Evolutionary conservation across 768 basidiomycete species (phyloP), one percentile per base, ranked within the genome.

Genomic region (Rhizopogon vulgaris): DNA sequence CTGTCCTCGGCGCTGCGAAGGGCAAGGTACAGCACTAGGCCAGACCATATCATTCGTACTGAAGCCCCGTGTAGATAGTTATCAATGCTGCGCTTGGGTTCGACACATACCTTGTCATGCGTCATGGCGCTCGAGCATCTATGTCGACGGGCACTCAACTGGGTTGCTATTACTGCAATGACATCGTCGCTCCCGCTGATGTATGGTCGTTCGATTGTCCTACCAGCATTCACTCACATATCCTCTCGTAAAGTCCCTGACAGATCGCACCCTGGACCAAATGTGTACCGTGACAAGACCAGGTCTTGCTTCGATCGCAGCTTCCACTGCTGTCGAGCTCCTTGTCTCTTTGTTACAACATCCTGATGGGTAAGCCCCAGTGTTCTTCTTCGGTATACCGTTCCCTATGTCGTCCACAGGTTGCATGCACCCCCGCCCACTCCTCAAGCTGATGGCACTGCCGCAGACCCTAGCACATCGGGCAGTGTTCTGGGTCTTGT

Each of bases 251-350:
- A 41, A 78, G 84, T 82, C 81, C 2, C 68, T 88, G 39, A 87
- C 89, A 0, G 95, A 98, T 65, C 79, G 94, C 38, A 95, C 94
- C 3, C 79, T 98, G 12, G 96, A 98, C 66, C 95, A 98, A 66
- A 97, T 97, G 95, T 99, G 96, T 65, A 98, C 96, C 1, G 96
- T 99, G 28, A 97, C 95, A 0, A 76, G 96, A 18, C 96, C 96
- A 0, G 95, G 95, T 0, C 77, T 98, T 2, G 96, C 95, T 0
- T 83, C 92, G 0, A 92, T 97, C 48, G 96, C 96, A 0, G 82
- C 89, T 1, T 86, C 94, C 0, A 89, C 87, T 0, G 94, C 93
- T 0, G 95, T 97, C 1, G 96, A 99, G 65, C 75, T 99, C 8
- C 79, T 98, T 22, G 84, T 90, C 1, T 90, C 92, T 0, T 69